A percentile compares a stretch with the other conserved stretches of the same genome.
phyloP scores from a whole-genome alignment of 2,329 filamentous ascomycete species.

The Gaeumannomyces tritici region DNA sequence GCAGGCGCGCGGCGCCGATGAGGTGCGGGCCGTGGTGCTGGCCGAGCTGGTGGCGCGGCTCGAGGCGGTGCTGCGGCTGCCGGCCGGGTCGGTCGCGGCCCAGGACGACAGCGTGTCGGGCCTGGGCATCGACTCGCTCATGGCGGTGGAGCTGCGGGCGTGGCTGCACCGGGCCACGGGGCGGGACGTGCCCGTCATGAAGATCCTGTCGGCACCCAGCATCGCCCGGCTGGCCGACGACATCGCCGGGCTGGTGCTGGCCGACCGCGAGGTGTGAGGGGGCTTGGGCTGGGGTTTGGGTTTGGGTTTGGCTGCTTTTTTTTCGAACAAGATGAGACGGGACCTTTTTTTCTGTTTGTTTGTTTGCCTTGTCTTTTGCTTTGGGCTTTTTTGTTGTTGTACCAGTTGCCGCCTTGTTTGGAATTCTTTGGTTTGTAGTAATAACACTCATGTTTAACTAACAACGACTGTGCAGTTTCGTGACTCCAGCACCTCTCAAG shows the following conservation, averaged over 20 bases:
- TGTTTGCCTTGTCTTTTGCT: no score
- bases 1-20: constrained; percentile 12
- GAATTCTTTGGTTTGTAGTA: no score
- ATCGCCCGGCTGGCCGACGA: constrained; percentile 8
- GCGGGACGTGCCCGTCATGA: constrained; percentile 34
- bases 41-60: constrained; percentile 19
- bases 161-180: constrained; percentile 33
- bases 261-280: neutral
- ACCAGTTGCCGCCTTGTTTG: no score
- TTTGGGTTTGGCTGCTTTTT: no score
- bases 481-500: no score
- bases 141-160: constrained; percentile 29
- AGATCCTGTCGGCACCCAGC: constrained; percentile 26
- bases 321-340: no score
- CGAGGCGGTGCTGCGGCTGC: constrained; percentile 20
- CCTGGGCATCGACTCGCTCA: constrained; percentile 30
- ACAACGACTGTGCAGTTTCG: no score
- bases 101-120: constrained; percentile 22
- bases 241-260: neutral
- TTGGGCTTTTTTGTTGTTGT: no score
- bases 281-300: no score
- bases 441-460: no score
- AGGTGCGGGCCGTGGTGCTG: constrained; percentile 16
- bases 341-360: no score
- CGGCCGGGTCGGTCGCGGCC: constrained; percentile 17